These are phyloP conservation scores for Talaromyces pinophilus DNA, from an alignment of 2,329 filamentous ascomycete species.

Conservation along the genomic window DNA sequence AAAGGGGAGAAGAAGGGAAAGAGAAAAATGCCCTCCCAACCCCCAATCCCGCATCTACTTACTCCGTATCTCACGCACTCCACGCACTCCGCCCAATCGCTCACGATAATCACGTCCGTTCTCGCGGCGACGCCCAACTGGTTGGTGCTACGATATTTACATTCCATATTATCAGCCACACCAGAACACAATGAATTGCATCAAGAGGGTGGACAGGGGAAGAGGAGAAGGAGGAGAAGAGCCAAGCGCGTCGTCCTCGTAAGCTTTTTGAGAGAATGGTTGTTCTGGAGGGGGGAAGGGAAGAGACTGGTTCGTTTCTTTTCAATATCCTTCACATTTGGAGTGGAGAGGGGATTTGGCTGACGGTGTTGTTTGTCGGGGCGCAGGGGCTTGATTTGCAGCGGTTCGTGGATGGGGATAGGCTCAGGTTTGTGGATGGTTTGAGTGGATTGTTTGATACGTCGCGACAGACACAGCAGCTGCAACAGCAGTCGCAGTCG, in stretches of 20 bases:
- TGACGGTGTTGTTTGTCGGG: neutral
- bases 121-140: conserved; percentile 57
- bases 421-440: conserved; percentile 75
- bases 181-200: neutral
- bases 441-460: conserved; percentile 59
- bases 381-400: conserved; percentile 70
- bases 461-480: neutral
- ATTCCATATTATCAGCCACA: conserved; percentile 45
- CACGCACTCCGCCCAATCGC: conserved; percentile 34
- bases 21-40: conserved; percentile 39
- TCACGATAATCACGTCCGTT: conserved; percentile 48
- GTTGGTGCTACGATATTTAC: conserved; percentile 56
- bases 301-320: conserved; percentile 62
- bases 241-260: conserved; percentile 65
- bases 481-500: neutral
- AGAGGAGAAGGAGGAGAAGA: neutral
- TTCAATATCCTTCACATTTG: neutral
- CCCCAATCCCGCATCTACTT: conserved; percentile 41
- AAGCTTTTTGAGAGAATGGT: conserved; percentile 76
- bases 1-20: neutral
- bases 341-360: neutral
- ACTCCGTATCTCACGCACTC: conserved; percentile 18
- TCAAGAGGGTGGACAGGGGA: neutral
- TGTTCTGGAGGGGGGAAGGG: conserved; percentile 75
- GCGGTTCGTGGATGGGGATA: conserved; percentile 56